Base-by-base conservation (phyloP, 2,329 filamentous ascomycete genomes). In the Didymella pinodella region DNA sequence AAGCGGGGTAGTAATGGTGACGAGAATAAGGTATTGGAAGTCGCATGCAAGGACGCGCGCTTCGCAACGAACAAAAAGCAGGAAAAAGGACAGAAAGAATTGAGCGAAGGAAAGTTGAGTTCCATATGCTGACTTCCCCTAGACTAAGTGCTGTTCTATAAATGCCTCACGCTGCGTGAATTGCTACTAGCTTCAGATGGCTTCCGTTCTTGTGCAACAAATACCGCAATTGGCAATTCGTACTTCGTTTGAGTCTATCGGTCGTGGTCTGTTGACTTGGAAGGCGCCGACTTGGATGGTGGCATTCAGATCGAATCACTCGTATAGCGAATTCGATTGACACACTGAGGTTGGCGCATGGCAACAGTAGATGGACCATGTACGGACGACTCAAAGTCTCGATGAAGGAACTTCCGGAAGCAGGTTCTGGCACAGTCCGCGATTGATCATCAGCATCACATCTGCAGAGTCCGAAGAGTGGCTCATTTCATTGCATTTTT, bases 401-500 rank as follows among this genome's bases (percentile, higher is more conserved):
- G 25, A 4, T 28, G 25, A 7, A 5, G 5, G 10, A 11, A 8
- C 14, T 4, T 3, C 25, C 11, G 16, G 4, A 2, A 41, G 38
- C 18, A 14, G n/a, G 20, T 25, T 7, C 20, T 25, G 4, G 20
- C 8, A 2, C 7, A 14, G 38, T 41, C 38, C 38, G 38, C 18
- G 11, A 14, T 22, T 20, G 10, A 41, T 40, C n/a, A 5, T 40
- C 32, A 32, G 25, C 48, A 46, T 47, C 50, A 54, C 59, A 25
- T 20, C 22, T 25, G 34, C 26, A 28, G 12, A 20, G 11, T 40
- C 54, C 54, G 38, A 54, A 54, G 54, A 53, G 62, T 71, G 67
- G 65, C 65, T 70, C 61, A 58, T 71, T 70, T 69, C 61, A 67
- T 69, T 66, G 67, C 66, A 68, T 69, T 68, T 65, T 71, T 67